Evolutionary conservation across 352 stramenopile genomes (phyloP).

Genomic region (Pythium scleroteichum): DNA sequence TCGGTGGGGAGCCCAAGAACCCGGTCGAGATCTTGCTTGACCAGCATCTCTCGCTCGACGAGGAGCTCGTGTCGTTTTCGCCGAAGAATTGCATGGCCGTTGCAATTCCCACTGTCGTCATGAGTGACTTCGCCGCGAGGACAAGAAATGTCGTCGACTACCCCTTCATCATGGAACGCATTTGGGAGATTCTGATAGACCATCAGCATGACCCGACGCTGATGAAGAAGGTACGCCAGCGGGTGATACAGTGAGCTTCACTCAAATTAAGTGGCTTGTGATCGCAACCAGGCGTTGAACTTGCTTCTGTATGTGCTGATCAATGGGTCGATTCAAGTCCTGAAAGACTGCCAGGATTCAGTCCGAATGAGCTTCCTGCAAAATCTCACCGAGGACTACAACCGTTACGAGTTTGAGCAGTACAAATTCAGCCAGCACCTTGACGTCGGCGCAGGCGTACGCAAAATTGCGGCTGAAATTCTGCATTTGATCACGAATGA

Average conservation of each 20-base stretch:
- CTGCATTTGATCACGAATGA: conserved; percentile 50
- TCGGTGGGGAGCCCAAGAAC: conserved; percentile 57
- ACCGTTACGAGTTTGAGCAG: conserved; percentile 71
- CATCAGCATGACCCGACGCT: conserved; percentile 49
- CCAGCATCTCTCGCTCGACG: conserved; percentile 55
- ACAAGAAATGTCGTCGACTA: conserved; percentile 79
- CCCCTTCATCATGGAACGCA: conserved; percentile 63
- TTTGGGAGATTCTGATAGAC: conserved; percentile 73
- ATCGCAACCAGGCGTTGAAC: conserved; percentile 39
- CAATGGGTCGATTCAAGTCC: conserved; percentile 69
- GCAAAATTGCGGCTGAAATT: conserved; percentile 61
- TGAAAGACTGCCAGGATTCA: conserved; percentile 56
- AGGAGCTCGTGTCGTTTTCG: conserved; percentile 47
- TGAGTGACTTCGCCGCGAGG: conserved; percentile 64
- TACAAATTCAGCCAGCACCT: conserved; percentile 76
- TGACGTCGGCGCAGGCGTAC: conserved; percentile 61
- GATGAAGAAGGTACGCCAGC: conserved; percentile 53
- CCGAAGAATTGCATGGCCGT: conserved; percentile 35
- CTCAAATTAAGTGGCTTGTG: background rate
- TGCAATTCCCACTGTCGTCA: conserved; percentile 49
- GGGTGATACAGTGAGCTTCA: background rate
- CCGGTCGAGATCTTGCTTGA: conserved; percentile 66
- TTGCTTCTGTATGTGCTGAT: conserved; percentile 65
- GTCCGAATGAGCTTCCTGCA: conserved; percentile 46
- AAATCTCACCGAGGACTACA: conserved; percentile 58